Evolutionary conservation across 169 alveolate species (phyloP), one percentile per base, ranked within the genome.

Genomic region (Plasmodium billcollinsi): DNA sequence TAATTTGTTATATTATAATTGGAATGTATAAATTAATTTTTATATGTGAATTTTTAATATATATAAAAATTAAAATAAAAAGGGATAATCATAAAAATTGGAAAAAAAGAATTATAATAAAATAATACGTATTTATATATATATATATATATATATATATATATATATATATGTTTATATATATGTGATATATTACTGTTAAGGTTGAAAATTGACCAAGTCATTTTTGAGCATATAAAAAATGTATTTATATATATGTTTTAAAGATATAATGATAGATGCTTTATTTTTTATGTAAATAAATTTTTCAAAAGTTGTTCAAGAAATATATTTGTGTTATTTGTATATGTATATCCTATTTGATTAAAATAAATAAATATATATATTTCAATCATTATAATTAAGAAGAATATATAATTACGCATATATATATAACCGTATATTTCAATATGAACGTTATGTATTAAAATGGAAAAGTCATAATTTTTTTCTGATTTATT

Each of bases 291-390:
- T 52, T 62, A 80, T 4, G 83, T 80, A 45, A 80, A 80, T 14
- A 80, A 66, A n/a, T 80, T 66, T 69, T 80, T 80, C 39, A 80
- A 69, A 69, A 80, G 67, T 62, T 80, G 90, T n/a, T 80, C 73
- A 14, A 80, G 33, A 18, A 80, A 80, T 47, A 80, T 67, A 18
- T 80, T 80, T n/a, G 90, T 80, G 61, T 80, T 66, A 49, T 43
- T 69, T n/a, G 80, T 56, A 50, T 80, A 80, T 14, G 90, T 80
- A 52, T 80, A 80, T 6, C 71, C 29, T 5, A 80, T 43, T 4
- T 80, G 74, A 56, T 80, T 80, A 43, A 80, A 80, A 49, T 33
- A 21, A 20, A 80, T 45, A 26, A 80, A 80, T 54, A 80, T 6
- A 24, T 80, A 80, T 2, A 54, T 45, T 43, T 80, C 90, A 39